phyloP scores from a whole-genome alignment of 2,329 filamentous ascomycete genomes.

The Aureobasidium zeae region DNA sequence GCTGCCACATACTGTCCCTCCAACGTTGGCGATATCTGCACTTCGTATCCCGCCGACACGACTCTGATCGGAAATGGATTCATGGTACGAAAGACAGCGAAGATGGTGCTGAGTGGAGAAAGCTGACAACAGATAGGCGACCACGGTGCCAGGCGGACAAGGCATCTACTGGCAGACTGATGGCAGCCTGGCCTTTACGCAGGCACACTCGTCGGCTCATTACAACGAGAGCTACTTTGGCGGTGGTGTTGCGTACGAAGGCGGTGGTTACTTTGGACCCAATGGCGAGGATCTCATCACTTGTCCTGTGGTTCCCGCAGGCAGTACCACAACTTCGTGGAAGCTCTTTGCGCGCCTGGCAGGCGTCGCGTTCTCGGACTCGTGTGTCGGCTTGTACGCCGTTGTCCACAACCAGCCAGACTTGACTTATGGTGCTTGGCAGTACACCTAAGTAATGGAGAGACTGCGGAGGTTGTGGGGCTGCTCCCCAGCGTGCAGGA shows the following conservation, averaged over 20 bases:
- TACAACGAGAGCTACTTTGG: slow-evolving; percentile 15
- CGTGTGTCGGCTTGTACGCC: slow-evolving; percentile 17
- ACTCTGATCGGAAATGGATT: slow-evolving; percentile 16
- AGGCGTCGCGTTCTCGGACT: slow-evolving; percentile 11
- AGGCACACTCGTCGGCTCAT: slow-evolving; percentile 18
- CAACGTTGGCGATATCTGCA: slow-evolving; percentile 10
- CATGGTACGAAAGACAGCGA: slow-evolving; percentile 6
- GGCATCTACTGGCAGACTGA: slow-evolving; percentile 18
- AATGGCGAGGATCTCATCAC: slow-evolving; percentile 18
- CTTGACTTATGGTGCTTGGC: slow-evolving; percentile 18
- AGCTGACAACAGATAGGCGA: slow-evolving; percentile 16
- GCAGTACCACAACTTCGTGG: slow-evolving; percentile 14
- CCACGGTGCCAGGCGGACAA: slow-evolving; percentile 22
- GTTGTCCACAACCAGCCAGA: slow-evolving; percentile 11
- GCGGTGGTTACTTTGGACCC: slow-evolving; percentile 19
- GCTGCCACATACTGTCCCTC: slow-evolving; percentile 18
- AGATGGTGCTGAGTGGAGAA: background rate
- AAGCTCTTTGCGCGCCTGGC: slow-evolving; percentile 18
- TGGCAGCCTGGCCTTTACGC: slow-evolving; percentile 20
- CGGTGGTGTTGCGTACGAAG: slow-evolving; percentile 17
- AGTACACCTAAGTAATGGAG: slow-evolving; percentile 16
- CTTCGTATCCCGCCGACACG: slow-evolving; percentile 14
- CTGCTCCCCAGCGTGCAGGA: background rate
- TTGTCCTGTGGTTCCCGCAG: slow-evolving; percentile 17
- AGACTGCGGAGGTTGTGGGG: background rate